Conservation (phyloP, 805 yeast species). For the Candida broadrunensis region DNA sequence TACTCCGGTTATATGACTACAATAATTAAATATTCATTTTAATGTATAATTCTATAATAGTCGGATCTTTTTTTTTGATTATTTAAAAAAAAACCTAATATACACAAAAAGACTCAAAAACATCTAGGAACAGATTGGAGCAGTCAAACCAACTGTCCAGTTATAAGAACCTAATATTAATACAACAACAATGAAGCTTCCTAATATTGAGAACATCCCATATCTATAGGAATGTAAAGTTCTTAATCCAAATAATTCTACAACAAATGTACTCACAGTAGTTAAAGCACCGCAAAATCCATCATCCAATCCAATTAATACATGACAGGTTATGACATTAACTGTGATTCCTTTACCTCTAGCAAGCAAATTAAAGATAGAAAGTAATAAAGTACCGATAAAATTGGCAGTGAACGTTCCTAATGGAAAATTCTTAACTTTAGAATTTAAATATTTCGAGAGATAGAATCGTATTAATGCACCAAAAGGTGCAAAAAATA, state of each 20-base stretch:
- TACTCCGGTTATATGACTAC: no score
- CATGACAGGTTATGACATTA: constrained; percentile 42
- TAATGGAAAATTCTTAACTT: constrained; percentile 45
- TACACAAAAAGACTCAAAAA: no score
- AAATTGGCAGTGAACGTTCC: constrained; percentile 52
- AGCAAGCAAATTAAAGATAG: constrained; percentile 39
- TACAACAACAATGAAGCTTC: constrained; percentile 49
- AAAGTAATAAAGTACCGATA: constrained; percentile 43
- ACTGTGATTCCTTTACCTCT: constrained; percentile 44
- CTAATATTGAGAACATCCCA: constrained; percentile 43
- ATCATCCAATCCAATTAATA: constrained; percentile 50
- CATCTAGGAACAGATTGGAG: constrained; percentile 14
- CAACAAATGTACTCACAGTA: constrained; percentile 76
- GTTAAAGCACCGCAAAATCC: constrained; percentile 74
- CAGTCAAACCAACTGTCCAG: constrained; percentile 58
- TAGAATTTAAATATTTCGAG: constrained; percentile 47
- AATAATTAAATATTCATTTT: no score
- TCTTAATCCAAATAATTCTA: constrained; percentile 48
- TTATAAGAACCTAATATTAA: constrained; percentile 68
- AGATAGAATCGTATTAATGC: constrained; percentile 56
- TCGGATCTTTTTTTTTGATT: no score
- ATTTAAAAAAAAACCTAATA: no score
- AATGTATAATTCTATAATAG: no score
- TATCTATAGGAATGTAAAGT: constrained; percentile 46
- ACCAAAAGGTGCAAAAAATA: constrained; percentile 71